Conservation (phyloP, 768 basidiomycete species). For the Chiua virens region DNA sequence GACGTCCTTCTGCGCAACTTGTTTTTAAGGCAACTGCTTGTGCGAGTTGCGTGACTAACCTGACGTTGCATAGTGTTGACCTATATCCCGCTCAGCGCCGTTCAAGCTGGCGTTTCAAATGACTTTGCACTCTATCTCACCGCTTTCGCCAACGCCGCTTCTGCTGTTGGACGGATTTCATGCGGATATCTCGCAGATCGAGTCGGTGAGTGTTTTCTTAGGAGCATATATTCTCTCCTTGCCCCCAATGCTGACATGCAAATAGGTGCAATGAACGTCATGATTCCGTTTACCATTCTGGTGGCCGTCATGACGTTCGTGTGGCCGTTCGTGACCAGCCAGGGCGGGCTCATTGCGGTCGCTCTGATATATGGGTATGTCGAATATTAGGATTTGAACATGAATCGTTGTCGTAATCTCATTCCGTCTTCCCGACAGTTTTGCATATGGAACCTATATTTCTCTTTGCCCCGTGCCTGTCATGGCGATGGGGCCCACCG, state of each 20-base stretch:
- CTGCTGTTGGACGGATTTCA: slow-evolving; percentile 57
- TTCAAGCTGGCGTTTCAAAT: slow-evolving; percentile 44
- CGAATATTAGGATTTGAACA: background rate
- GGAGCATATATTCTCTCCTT: background rate
- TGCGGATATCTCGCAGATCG: slow-evolving; percentile 56
- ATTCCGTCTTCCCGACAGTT: slow-evolving; percentile 33
- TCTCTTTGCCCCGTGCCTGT: slow-evolving; percentile 56
- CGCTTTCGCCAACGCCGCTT: slow-evolving; percentile 66
- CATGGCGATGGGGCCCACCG: slow-evolving; percentile 57
- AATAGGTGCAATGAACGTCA: slow-evolving; percentile 64
- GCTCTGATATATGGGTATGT: slow-evolving; percentile 65
- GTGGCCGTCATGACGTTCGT: slow-evolving; percentile 60
- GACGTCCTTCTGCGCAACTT: background rate
- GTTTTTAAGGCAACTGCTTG: too few relatives aligned
- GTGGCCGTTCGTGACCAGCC: slow-evolving; percentile 64
- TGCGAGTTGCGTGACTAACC: slow-evolving; percentile 1
- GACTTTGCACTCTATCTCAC: slow-evolving; percentile 64
- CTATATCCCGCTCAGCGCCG: slow-evolving; percentile 62
- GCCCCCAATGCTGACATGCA: background rate
- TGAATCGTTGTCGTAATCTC: background rate
- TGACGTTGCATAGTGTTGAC: slow-evolving; percentile 50
- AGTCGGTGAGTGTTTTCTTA: slow-evolving; percentile 37
- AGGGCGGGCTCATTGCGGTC: slow-evolving; percentile 49
- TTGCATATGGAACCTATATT: slow-evolving; percentile 62
- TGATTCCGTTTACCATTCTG: slow-evolving; percentile 59